Evolutionary conservation across 352 stramenopile species (phyloP), one percentile per base, ranked within the genome.

Genomic region (Globisporangium nagaii): DNA sequence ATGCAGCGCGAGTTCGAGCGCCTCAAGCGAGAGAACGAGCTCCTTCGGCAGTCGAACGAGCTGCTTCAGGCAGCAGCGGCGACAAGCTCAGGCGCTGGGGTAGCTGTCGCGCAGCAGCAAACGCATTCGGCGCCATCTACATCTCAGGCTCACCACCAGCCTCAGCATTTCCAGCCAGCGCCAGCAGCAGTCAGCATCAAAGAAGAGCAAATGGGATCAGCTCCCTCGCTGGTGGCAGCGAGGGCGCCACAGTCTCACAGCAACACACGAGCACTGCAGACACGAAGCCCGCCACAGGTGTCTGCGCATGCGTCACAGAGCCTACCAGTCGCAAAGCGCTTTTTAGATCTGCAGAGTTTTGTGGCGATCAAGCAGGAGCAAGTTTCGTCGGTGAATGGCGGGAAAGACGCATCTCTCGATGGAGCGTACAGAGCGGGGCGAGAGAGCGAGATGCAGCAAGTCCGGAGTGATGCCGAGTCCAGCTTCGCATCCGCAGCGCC

Each of bases 1-100:
- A 49, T 90, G 2, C 34, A 87, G 58, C 58, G 65, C 22, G 79
- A 88, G 43, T 84, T 84, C 46, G 79, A 87, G 45, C 75, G 77
- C 1, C 62, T 90, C 15, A 85, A 74, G 63, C 64, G 65, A 20
- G 79, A 90, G 36, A 90, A 90, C 55, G 73, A 86, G 45, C 58
- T 60, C 19, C 64, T 90, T 17, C 79, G 76, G 15, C 67, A 67
- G 17, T 90, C 77, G 17, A 90, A 90, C 28, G 76, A 86, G 20
- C 58, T 72, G 15, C 66, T 88, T 0, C 73, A 86, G 64, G 75
- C 62, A 61, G 62, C 59, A 31, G 55, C 27, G 7, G 9, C 30
- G 13, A 36, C 44, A 10, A 32, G 19, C 20, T 42, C 41, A 13
- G 5, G 34, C 41, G 7, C 17, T 15, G 20, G 15, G 31, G 22